Percentiles rank a stretch among this genome's conserved stretches.
phyloP scores from a whole-genome alignment of 2,329 filamentous ascomycete genomes.

The Leptographium wingfieldii region DNA sequence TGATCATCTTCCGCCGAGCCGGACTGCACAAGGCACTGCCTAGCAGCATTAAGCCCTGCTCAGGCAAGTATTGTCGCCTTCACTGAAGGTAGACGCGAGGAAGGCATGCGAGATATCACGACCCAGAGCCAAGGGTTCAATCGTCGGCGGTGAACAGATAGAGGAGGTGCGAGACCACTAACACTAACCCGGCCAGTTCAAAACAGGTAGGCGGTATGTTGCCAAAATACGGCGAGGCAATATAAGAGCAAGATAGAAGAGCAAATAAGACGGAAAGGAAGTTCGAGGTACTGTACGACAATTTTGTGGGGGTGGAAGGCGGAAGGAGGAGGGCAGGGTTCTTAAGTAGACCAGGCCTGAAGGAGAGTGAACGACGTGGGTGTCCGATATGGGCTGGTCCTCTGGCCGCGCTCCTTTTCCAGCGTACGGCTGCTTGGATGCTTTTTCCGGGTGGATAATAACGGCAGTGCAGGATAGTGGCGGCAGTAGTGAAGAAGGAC shows the following conservation, averaged over 20 bases:
- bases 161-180: background rate
- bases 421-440: background rate
- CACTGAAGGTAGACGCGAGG: background rate
- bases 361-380: constrained; percentile 8
- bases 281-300: constrained; percentile 1
- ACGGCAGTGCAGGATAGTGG: background rate
- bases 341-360: constrained; percentile 17
- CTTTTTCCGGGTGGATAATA: constrained; percentile 3
- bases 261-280: background rate
- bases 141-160: background rate
- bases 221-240: background rate
- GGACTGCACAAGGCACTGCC: background rate
- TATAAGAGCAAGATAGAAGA: background rate
- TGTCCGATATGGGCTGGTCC: background rate
- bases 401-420: background rate
- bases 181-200: background rate
- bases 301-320: constrained; percentile 6
- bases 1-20: background rate
- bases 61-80: background rate
- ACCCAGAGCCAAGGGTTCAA: background rate
- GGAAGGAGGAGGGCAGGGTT: constrained; percentile 12
- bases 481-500: background rate
- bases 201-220: background rate
- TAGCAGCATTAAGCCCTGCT: too few species aligned
- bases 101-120: background rate